Conservation (phyloP, 2,329 filamentous ascomycete genomes). For the Colletotrichum ledebouriae region DNA sequence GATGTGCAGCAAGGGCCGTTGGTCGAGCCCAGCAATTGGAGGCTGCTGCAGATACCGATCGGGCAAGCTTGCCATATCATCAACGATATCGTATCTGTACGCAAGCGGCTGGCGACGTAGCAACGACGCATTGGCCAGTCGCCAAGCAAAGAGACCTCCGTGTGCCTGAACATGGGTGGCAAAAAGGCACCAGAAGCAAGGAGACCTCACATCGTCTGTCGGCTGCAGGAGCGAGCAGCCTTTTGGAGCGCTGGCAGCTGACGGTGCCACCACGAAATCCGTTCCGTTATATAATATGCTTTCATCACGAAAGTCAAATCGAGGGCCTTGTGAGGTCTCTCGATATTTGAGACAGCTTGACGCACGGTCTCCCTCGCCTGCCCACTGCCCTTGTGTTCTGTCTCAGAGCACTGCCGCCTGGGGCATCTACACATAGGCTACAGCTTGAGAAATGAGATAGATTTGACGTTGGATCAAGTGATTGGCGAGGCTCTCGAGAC, state of each 20-base stretch:
- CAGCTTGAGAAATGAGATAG: background rate
- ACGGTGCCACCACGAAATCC: constrained; percentile 17
- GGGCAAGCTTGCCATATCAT: constrained; percentile 8
- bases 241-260: background rate
- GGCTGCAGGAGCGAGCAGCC: background rate
- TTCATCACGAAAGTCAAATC: constrained; percentile 23
- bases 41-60: background rate
- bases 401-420: background rate
- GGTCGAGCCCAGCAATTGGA: constrained; percentile 6
- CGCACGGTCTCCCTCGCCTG: constrained; percentile 29
- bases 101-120: constrained; percentile 24
- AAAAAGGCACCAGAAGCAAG: background rate
- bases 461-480: constrained; percentile 6
- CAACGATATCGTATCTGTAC: constrained; percentile 7
- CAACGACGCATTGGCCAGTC: background rate
- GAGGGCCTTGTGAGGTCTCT: constrained; percentile 3
- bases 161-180: too few relatives aligned
- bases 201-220: background rate
- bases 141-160: background rate
- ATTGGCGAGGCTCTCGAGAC: background rate
- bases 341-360: constrained; percentile 24
- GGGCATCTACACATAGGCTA: background rate
- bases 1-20: constrained; percentile 22
- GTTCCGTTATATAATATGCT: constrained; percentile 12
- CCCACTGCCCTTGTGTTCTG: constrained; percentile 11